phyloP scores from a whole-genome alignment of 148 eudicot genomes.

The Talinum fruticosum region DNA sequence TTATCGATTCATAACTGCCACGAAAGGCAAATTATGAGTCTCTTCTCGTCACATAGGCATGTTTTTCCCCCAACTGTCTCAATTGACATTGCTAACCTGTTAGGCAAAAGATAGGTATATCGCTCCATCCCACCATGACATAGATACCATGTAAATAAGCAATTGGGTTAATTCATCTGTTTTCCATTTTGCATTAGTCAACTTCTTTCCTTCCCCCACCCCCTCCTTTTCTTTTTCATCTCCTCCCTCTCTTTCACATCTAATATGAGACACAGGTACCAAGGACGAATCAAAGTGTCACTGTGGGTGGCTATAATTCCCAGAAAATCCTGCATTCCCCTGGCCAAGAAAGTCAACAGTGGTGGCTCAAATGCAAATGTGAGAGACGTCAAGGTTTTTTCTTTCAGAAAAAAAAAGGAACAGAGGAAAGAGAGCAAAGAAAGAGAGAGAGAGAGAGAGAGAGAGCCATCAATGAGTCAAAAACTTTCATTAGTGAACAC shows the following conservation, averaged over 20 bases:
- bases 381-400: not conserved
- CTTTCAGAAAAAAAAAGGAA: too few species aligned
- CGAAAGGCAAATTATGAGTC: too few species aligned
- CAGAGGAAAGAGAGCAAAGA: too few species aligned
- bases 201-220: not conserved
- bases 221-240: not conserved
- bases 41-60: too few species aligned
- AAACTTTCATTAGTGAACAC: not conserved
- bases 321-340: conserved; percentile 8
- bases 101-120: not conserved
- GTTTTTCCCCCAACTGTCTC: not conserved
- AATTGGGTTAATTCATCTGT: not conserved
- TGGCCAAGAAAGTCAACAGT: conserved; percentile 16
- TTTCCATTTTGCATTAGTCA: not conserved
- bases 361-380: conserved; percentile 11
- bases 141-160: not conserved
- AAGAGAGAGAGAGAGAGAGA: not conserved
- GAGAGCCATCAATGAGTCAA: not conserved
- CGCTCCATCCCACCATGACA: conserved; percentile 6
- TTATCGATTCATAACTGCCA: not conserved
- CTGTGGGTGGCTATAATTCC: not conserved
- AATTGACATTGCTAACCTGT: not conserved
- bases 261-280: not conserved
- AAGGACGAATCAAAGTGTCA: conserved; percentile 16
- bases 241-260: conserved; percentile 3